Conservation (phyloP, 2,329 filamentous ascomycete species). For the Hypoxylon sp. region DNA sequence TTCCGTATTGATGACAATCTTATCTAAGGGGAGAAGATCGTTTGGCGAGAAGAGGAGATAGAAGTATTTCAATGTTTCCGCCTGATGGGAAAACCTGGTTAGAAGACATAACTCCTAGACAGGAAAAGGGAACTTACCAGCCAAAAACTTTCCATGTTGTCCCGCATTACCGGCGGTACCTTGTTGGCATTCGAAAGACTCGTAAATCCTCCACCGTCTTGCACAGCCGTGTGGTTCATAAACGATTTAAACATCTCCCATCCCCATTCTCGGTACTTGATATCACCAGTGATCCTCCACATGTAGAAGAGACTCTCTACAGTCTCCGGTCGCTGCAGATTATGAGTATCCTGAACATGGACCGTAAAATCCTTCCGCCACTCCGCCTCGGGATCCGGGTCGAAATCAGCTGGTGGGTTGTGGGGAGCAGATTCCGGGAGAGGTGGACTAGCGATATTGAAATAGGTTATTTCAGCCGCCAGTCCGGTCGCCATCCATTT, state of each 20-base stretch:
- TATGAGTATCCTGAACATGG: conserved; percentile 87
- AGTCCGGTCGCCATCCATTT: conserved; percentile 89
- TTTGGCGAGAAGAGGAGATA: conserved; percentile 92
- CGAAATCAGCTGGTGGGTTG: conserved; percentile 65
- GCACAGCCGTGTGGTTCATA: conserved; percentile 84
- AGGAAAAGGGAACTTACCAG: conserved; percentile 72
- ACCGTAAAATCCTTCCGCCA: conserved; percentile 87
- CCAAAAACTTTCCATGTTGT: conserved; percentile 99
- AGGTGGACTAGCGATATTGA: conserved; percentile 80
- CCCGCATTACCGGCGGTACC: conserved; percentile 77
- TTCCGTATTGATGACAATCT: conserved; percentile 95
- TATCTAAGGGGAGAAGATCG: conserved; percentile 85
- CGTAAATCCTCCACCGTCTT: conserved; percentile 84
- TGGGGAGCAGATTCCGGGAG: conserved; percentile 70
- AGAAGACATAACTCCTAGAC: conserved; percentile 10
- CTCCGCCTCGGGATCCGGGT: conserved; percentile 66
- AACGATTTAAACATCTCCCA: conserved; percentile 99
- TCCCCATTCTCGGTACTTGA: conserved; percentile 92
- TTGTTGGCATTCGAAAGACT: conserved; percentile 81
- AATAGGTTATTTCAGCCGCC: conserved; percentile 95
- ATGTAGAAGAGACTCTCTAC: conserved; percentile 98
- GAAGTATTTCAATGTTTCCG: conserved; percentile 97
- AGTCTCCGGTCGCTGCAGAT: conserved; percentile 94
- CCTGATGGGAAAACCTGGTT: conserved; percentile 64
- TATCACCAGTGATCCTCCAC: conserved; percentile 96